Conservation (phyloP, 106 monocot species). For the Apostasia ramifera region DNA sequence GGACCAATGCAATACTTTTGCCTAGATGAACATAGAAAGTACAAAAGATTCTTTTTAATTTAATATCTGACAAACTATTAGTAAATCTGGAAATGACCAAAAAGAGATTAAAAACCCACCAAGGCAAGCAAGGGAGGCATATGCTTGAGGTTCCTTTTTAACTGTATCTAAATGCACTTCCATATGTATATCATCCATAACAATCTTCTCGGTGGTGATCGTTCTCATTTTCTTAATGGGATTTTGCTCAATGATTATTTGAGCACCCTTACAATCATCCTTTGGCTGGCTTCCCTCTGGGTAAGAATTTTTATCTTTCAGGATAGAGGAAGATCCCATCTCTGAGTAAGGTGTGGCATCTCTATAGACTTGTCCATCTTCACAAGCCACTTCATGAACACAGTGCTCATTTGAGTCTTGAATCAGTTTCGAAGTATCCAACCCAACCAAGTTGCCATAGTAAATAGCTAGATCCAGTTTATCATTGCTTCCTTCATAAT, state of each 20-base stretch:
- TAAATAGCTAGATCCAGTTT: conserved; percentile 26
- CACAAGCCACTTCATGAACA: conserved; percentile 3
- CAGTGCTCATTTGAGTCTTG: conserved; percentile 7
- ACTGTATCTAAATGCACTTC: conserved; percentile 7
- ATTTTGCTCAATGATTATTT: conserved; percentile 1
- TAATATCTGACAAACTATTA: no score
- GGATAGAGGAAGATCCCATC: background rate
- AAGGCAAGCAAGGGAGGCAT: conserved; percentile 12
- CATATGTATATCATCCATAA: conserved; percentile 29
- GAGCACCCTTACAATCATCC: background rate
- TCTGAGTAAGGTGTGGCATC: background rate
- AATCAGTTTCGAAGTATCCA: conserved; percentile 12
- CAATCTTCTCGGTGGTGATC: conserved; percentile 15
- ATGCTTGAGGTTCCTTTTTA: conserved; percentile 16
- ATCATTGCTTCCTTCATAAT: conserved; percentile 10
- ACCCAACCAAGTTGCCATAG: conserved; percentile 15
- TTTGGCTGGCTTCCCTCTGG: conserved; percentile 1
- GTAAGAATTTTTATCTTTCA: conserved; percentile 3
- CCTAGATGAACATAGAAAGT: no score
- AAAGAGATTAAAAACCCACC: conserved; percentile 20
- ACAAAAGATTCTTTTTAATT: no score
- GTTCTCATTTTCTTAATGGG: background rate
- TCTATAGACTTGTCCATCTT: background rate
- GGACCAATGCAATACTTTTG: no score
- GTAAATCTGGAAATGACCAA: background rate